Evolutionary conservation across 2,329 filamentous ascomycete species (phyloP).

Genomic region (Ustulina deusta): DNA sequence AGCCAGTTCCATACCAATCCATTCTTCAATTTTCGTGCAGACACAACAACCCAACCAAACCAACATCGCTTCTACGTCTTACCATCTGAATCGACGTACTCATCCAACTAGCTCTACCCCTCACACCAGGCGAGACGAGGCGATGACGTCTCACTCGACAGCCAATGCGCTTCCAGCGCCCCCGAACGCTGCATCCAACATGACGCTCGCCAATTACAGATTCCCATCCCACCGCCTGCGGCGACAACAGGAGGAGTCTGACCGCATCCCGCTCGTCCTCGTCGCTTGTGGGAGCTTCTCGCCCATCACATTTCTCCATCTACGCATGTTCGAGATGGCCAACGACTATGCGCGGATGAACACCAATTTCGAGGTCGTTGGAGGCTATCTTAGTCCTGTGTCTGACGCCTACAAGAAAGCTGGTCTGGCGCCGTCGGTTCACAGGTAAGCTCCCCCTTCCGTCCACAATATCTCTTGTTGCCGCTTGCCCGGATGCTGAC

Average conservation of each 20-base stretch:
- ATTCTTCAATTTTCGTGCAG: not conserved
- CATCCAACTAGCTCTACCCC: not conserved
- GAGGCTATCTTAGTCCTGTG: constrained; percentile 79
- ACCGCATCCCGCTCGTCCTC: constrained; percentile 72
- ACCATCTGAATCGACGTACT: not conserved
- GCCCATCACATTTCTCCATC: constrained; percentile 79
- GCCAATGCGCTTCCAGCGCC: constrained; percentile 30
- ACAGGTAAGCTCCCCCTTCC: constrained; percentile 62
- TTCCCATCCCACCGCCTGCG: constrained; percentile 72
- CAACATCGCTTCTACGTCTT: not conserved
- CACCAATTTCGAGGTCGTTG: constrained; percentile 84
- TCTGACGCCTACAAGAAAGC: constrained; percentile 78
- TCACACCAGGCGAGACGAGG: constrained; percentile 14
- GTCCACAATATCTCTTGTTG: not conserved
- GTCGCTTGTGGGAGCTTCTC: constrained; percentile 80
- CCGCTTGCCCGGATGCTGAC: constrained; percentile 36
- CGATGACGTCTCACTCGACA: constrained; percentile 39
- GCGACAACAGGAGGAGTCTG: constrained; percentile 65
- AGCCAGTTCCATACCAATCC: constrained; percentile 6
- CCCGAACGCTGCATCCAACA: constrained; percentile 42
- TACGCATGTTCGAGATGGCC: constrained; percentile 86
- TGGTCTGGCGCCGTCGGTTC: constrained; percentile 77
- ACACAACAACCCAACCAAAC: not conserved
- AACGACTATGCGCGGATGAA: constrained; percentile 82
- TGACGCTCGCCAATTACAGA: constrained; percentile 60